Evolutionary conservation across 2,329 filamentous ascomycete genomes (phyloP), one percentile per base, ranked within the genome.

Genomic region (Anthostomella pinea): DNA sequence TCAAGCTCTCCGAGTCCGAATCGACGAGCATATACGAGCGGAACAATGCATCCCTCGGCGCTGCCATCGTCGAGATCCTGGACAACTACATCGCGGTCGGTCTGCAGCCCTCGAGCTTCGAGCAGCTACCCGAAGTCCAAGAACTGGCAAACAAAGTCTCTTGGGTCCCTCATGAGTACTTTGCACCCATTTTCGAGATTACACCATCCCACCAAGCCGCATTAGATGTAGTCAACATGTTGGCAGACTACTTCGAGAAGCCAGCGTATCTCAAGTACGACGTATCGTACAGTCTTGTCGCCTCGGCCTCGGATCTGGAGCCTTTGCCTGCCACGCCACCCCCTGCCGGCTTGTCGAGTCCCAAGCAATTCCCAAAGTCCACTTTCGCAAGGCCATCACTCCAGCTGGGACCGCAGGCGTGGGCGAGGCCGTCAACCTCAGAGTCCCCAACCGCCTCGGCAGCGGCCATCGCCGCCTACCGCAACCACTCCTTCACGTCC

Each of bases 201-300:
- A 63, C 66, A 1, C 52, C 55, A 5, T 46, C 35, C 6, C 37
- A 23, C 6, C 33, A 47, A 29, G 45, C 48, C 23, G 57, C 57
- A 10, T 5, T 65, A 13, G 68, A 72, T 19, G 54, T 75, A 6
- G 63, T 70, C 19, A 45, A 56, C 7, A 53, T 68, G 18, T 50
- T 72, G 6, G 67, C 65, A 48, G 60, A 59, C 23, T 53, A 72
- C 44, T 69, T 69, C 38, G 51, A 62, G 38, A 68, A 66, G 48
- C 60, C 64, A 21, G 47, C 58, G 42, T 58, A 59, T 30, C 23
- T 58, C n/a, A 59, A 52, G 39, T 56, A 57, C 28, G 44, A 54
- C 13, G 36, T 61, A 18, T 30, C 56, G 2, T 61, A 61, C 30
- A 58, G 38, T 26, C 20, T 56, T 21, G 43, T 43, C 2, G 52